A percentile compares a stretch with the other conserved stretches of the same genome.
These are phyloP conservation scores for Pleurotus ostreatus DNA, from an alignment of 768 basidiomycete genomes.

Conservation along the genomic window DNA sequence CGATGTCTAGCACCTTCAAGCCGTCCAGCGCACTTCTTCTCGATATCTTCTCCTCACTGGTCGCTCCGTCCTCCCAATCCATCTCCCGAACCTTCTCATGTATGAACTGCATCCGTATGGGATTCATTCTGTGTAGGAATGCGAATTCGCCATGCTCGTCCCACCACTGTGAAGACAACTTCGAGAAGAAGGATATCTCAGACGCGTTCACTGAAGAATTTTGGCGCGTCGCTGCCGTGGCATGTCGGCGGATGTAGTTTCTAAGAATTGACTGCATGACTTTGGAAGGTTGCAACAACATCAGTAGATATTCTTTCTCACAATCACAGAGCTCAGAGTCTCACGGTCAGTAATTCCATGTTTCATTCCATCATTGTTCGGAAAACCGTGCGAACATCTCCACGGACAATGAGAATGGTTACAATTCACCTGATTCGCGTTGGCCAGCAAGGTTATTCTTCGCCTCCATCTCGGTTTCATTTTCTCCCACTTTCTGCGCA, in stretches of 20 bases:
- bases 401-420: not conserved
- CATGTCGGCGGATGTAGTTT: conserved; percentile 1
- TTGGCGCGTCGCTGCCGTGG: not conserved
- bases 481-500: conserved; percentile 3
- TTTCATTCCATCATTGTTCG: not conserved
- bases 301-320: too few relatives aligned
- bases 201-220: conserved; percentile 59
- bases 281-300: too few relatives aligned
- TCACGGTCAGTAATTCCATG: too few relatives aligned
- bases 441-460: conserved; percentile 3
- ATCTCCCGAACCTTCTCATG: conserved; percentile 68
- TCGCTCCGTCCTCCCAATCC: conserved; percentile 48
- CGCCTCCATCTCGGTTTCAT: not conserved
- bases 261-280: not conserved
- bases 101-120: conserved; percentile 79
- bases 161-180: conserved; percentile 93
- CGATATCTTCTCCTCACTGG: conserved; percentile 16
- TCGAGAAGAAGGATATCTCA: conserved; percentile 89
- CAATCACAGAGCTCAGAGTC: too few relatives aligned
- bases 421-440: conserved; percentile 7
- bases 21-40: conserved; percentile 46
- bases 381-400: conserved; percentile 6
- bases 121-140: conserved; percentile 93
- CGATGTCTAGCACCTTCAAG: conserved; percentile 80
- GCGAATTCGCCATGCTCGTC: conserved; percentile 88